Evolutionary conservation across 148 eudicot genomes (phyloP).

Genomic region (Dianthus caryophyllus): DNA sequence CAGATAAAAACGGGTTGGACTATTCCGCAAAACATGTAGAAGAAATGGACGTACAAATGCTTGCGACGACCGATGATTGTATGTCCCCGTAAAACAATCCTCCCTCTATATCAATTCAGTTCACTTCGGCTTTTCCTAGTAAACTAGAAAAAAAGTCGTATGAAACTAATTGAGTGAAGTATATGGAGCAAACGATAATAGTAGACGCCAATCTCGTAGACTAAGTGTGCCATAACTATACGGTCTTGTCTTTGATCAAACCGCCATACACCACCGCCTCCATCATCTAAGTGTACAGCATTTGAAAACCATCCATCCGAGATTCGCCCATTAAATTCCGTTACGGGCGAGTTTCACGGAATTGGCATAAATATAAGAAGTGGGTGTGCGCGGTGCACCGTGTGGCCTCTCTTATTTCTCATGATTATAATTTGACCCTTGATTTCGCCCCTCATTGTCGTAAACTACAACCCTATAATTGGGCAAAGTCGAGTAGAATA

Average conservation of each 20-base stretch:
- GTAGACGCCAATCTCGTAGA: slow-evolving; percentile 10
- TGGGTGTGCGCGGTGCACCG: too few species aligned
- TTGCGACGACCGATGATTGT: slow-evolving; percentile 52
- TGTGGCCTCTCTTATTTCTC: slow-evolving; percentile 11
- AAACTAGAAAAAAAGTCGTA: too few species aligned
- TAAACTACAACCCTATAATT: neutral
- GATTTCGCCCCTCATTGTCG: neutral
- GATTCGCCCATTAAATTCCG: too few species aligned
- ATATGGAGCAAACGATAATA: slow-evolving; percentile 6
- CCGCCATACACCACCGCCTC: slow-evolving; percentile 27
- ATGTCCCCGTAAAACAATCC: slow-evolving; percentile 42
- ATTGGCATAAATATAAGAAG: slow-evolving; percentile 21
- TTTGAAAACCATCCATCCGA: slow-evolving; percentile 29
- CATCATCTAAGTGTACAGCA: slow-evolving; percentile 53
- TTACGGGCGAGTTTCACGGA: slow-evolving; percentile 14
- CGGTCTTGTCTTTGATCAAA: slow-evolving; percentile 19
- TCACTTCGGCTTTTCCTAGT: too few species aligned
- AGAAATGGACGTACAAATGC: slow-evolving; percentile 65
- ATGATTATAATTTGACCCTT: neutral
- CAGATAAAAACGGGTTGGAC: slow-evolving; percentile 47
- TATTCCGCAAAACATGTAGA: slow-evolving; percentile 35
- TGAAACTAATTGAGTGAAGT: too few species aligned
- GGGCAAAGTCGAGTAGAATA: too few species aligned
- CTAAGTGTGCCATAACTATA: slow-evolving; percentile 34
- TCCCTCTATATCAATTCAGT: too few species aligned